These are phyloP conservation scores for Limnanthes douglasii DNA, from an alignment of 345 rosid species.

Conservation along the genomic window DNA sequence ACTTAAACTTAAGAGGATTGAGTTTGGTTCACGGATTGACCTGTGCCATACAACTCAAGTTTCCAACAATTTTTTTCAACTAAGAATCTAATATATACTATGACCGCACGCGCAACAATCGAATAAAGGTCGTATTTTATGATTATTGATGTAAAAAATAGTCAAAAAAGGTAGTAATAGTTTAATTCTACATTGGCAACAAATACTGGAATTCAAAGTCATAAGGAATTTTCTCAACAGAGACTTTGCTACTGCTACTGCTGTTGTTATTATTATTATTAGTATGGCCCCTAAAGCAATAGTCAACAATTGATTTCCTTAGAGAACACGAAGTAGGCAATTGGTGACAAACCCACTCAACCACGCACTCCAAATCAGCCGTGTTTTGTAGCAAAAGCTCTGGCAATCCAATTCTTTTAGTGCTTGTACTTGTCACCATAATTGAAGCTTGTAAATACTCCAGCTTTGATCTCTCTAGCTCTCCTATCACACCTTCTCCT, in stretches of 20 bases:
- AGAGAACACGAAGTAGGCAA: conserved; percentile 70
- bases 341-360: conserved; percentile 87
- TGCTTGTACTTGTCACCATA: conserved; percentile 34
- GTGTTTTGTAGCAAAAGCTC: conserved; percentile 53
- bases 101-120: too few species aligned
- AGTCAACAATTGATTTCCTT: conserved; percentile 83
- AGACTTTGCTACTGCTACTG: conserved; percentile 8
- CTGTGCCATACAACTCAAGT: too few species aligned
- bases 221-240: conserved; percentile 61
- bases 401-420: conserved; percentile 55
- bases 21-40: too few species aligned
- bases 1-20: too few species aligned
- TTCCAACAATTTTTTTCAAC: too few species aligned
- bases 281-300: conserved; percentile 52
- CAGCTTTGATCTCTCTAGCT: conserved; percentile 74
- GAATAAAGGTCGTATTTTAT: too few species aligned
- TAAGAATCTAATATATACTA: too few species aligned
- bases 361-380: conserved; percentile 39
- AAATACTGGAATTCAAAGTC: conserved; percentile 85
- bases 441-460: conserved; percentile 84
- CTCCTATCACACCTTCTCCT: conserved; percentile 42
- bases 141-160: too few species aligned
- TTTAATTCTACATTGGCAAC: conserved; percentile 31
- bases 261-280: conserved; percentile 29
- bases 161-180: not conserved